phyloP scores from a whole-genome alignment of 1,139 yeast species.

The Saccharomycopsis hybrid region DNA sequence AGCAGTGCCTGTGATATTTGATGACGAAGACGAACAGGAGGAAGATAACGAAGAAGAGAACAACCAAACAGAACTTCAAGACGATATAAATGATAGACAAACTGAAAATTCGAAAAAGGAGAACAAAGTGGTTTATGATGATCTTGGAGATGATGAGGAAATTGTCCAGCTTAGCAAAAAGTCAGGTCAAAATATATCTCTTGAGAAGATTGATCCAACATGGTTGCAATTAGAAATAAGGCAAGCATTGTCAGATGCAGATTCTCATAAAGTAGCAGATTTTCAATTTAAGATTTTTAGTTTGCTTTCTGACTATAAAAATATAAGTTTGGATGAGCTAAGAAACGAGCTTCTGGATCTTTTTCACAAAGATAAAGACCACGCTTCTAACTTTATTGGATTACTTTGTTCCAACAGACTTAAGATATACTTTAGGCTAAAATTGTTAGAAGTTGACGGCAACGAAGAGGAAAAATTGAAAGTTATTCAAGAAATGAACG shows the following conservation, averaged over 20 bases:
- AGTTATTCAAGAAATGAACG: conserved; percentile 27
- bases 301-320: conserved; percentile 29
- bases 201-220: conserved; percentile 40
- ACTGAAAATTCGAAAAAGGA: not conserved
- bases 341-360: conserved; percentile 47
- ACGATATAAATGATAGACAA: not conserved
- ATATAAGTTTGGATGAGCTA: conserved; percentile 36
- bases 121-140: not conserved
- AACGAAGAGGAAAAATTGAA: conserved; percentile 29
- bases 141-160: conserved; percentile 1
- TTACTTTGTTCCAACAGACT: conserved; percentile 8
- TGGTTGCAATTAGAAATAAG: conserved; percentile 44
- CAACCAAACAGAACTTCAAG: conserved; percentile 2
- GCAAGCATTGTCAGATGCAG: no score
- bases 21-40: no score
- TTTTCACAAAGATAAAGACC: conserved; percentile 41
- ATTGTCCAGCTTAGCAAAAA: conserved; percentile 16
- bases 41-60: conserved; percentile 6
- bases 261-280: conserved; percentile 33
- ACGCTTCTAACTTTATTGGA: not conserved
- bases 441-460: conserved; percentile 27
- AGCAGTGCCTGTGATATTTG: conserved; percentile 9
- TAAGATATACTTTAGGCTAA: conserved; percentile 15
- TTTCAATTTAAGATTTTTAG: conserved; percentile 28
- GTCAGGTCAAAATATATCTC: no score